phyloP scores from a whole-genome alignment of 495 filamentous ascomycete species.

The Talaromyces stipitatus region DNA sequence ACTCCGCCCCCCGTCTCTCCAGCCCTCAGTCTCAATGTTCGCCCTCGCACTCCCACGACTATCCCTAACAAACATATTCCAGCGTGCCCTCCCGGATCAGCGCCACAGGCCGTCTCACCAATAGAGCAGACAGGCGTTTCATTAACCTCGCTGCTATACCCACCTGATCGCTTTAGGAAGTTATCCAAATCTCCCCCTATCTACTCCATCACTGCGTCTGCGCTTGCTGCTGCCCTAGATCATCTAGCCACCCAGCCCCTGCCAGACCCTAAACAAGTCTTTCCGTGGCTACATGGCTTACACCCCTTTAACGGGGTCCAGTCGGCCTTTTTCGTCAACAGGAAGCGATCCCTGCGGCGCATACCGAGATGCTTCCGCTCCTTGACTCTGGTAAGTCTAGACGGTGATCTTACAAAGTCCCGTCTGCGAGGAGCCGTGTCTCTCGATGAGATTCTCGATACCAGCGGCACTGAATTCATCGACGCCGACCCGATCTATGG shows the following conservation, averaged over 20 bases:
- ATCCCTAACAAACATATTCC: constrained; percentile 90
- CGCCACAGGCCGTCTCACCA: constrained; percentile 48
- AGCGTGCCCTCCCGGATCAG: constrained; percentile 70
- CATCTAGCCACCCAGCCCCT: constrained; percentile 67
- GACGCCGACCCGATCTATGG: constrained; percentile 77
- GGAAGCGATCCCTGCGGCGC: constrained; percentile 61
- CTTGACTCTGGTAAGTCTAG: constrained; percentile 82
- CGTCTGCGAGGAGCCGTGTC: constrained; percentile 80
- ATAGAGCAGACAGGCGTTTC: constrained; percentile 38
- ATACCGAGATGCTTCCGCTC: constrained; percentile 75
- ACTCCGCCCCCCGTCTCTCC: constrained; percentile 39
- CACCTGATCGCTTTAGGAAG: constrained; percentile 55
- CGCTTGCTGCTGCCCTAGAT: constrained; percentile 64
- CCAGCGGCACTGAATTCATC: constrained; percentile 30
- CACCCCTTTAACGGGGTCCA: constrained; percentile 85
- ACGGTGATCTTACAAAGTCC: constrained; percentile 64
- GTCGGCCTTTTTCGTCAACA: constrained; percentile 75
- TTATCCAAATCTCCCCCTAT: constrained; percentile 53
- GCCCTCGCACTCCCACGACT: constrained; percentile 37
- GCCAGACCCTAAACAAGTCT: constrained; percentile 75
- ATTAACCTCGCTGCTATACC: constrained; percentile 61
- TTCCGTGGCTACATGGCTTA: constrained; percentile 97
- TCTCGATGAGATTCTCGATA: constrained; percentile 66
- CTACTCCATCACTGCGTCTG: constrained; percentile 63
- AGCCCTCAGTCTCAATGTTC: constrained; percentile 29